These are phyloP conservation scores for Filobasidium wieringae DNA, from an alignment of 768 basidiomycete genomes.

Conservation along the genomic window DNA sequence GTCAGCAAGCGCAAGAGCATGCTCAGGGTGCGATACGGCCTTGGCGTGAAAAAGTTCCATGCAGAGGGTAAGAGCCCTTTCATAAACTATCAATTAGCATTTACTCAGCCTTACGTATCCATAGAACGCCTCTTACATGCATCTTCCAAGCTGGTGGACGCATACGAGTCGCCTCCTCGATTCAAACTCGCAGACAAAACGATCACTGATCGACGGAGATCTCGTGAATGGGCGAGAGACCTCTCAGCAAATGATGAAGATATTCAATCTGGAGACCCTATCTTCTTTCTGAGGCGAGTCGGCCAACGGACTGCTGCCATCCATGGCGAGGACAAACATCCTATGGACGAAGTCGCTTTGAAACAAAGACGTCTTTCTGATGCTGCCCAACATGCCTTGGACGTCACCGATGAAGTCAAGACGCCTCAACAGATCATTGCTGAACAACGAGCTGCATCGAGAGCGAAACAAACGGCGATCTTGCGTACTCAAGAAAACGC, in stretches of 20 bases:
- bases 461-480: conserved; percentile 74
- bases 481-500: conserved; percentile 75
- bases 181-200: conserved; percentile 55
- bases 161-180: conserved; percentile 61
- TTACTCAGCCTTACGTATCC: no score
- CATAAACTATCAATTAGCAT: no score
- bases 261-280: conserved; percentile 66
- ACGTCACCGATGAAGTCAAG: not conserved
- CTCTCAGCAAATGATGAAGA: conserved; percentile 61
- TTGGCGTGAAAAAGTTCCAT: conserved; percentile 47
- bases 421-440: conserved; percentile 70
- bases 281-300: conserved; percentile 79
- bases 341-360: conserved; percentile 71
- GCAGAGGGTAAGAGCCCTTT: conserved; percentile 51
- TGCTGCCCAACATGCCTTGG: conserved; percentile 10
- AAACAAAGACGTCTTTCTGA: conserved; percentile 41
- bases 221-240: conserved; percentile 57
- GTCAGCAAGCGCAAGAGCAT: conserved; percentile 65
- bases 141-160: conserved; percentile 72
- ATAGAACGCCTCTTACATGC: conserved; percentile 67
- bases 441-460: conserved; percentile 72
- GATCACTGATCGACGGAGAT: conserved; percentile 64
- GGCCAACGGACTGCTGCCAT: conserved; percentile 50
- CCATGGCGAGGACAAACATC: conserved; percentile 49
- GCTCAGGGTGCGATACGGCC: conserved; percentile 67